These are phyloP conservation scores for Candida sp. DNA, from an alignment of 1,139 yeast species.

Conservation along the genomic window DNA sequence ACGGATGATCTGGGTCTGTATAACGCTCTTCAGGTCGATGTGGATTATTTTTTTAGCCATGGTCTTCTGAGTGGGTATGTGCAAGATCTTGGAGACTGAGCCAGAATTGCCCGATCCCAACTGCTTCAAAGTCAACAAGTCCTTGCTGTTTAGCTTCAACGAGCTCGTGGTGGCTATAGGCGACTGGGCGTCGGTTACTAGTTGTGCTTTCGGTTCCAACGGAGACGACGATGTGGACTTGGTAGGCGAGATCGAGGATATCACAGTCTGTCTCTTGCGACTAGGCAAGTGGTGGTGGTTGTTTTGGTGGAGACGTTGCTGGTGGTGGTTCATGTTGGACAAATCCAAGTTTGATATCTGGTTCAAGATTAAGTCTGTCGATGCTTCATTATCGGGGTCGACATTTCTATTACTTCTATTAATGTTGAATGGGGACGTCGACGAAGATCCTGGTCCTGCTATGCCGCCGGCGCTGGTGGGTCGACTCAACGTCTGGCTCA, in stretches of 20 bases:
- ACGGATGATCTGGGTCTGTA: conserved; percentile 85
- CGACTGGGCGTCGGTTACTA: conserved; percentile 20
- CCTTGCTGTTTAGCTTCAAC: conserved; percentile 61
- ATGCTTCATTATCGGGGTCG: conserved; percentile 32
- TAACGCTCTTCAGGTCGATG: conserved; percentile 80
- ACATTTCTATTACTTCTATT: conserved; percentile 26
- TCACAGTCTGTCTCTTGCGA: conserved; percentile 46
- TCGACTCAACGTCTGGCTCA: conserved; percentile 13
- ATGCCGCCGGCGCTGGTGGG: conserved; percentile 10
- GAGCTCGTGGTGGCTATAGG: conserved; percentile 46
- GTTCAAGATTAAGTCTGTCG: conserved; percentile 28
- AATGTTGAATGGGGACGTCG: conserved; percentile 15
- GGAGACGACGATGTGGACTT: conserved; percentile 32
- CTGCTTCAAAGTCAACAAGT: conserved; percentile 73
- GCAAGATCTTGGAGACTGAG: conserved; percentile 85
- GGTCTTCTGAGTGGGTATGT: conserved; percentile 83
- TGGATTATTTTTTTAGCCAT: conserved; percentile 94
- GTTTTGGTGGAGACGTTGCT: conserved; percentile 5
- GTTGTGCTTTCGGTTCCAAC: conserved; percentile 11
- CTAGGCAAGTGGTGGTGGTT: conserved; percentile 9
- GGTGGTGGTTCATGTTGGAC: conserved; percentile 10
- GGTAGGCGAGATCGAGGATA: conserved; percentile 50
- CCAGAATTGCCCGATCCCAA: conserved; percentile 97
- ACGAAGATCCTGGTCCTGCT: not conserved
- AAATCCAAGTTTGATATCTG: conserved; percentile 37